Percentiles rank a stretch among this genome's conserved stretches.
Conservation (phyloP, 495 filamentous ascomycete genomes). For the Trichoderma orchidacearum region DNA sequence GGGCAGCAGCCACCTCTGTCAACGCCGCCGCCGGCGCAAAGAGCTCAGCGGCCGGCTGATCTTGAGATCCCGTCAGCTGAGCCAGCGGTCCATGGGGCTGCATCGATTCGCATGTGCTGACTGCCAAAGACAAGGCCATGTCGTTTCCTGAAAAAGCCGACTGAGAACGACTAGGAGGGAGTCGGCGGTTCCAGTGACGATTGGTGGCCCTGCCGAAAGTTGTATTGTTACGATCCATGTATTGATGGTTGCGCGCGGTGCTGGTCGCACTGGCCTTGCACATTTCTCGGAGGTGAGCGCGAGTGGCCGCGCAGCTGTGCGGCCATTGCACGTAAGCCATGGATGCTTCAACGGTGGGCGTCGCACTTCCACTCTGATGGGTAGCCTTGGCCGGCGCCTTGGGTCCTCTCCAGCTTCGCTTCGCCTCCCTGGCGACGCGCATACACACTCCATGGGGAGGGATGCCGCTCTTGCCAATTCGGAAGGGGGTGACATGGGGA, state of each 20-base stretch:
- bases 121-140: conserved; percentile 70
- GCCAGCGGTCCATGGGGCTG: conserved; percentile 57
- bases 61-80: conserved; percentile 29
- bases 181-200: conserved; percentile 27
- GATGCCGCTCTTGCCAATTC: conserved; percentile 70
- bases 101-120: conserved; percentile 72
- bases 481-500: conserved; percentile 86
- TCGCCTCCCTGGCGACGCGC: conserved; percentile 76
- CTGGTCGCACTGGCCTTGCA: conserved; percentile 63
- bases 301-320: conserved; percentile 66
- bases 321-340: conserved; percentile 52
- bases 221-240: conserved; percentile 62
- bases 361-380: conserved; percentile 49
- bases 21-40: not conserved
- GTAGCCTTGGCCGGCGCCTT: conserved; percentile 14
- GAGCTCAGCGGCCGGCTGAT: conserved; percentile 8
- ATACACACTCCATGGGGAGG: conserved; percentile 83
- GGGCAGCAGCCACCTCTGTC: conserved; percentile 2
- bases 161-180: conserved; percentile 18
- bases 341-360: conserved; percentile 38
- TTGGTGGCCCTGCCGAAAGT: conserved; percentile 47
- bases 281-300: conserved; percentile 66
- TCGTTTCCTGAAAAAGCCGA: conserved; percentile 52
- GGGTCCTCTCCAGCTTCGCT: conserved; percentile 65
- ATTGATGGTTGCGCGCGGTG: conserved; percentile 53